Base-by-base conservation (phyloP, 768 basidiomycete species). In the Mycena belliarum region DNA sequence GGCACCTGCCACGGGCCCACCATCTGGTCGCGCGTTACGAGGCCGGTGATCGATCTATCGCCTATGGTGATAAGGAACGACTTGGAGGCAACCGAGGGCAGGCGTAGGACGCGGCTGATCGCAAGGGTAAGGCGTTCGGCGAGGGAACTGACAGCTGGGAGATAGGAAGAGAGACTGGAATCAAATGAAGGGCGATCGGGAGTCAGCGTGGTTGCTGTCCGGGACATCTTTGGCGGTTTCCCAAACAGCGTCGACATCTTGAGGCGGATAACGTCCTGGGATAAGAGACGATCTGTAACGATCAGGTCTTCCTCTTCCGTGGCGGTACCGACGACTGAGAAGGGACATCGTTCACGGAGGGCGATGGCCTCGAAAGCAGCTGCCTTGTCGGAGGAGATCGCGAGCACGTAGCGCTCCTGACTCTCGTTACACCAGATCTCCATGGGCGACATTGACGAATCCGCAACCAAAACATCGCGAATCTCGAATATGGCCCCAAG, bases 351-450 rank as follows among this genome's bases (percentile, higher is more conserved):
- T 70, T 99, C 97, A 64, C 97, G 82, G 68, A 81, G 80, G 3
- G 93, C 93, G 42, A 98, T 87, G 14, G 65, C 74, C 65, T 86
- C 85, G 72, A 99, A 98, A 6, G 75, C 71, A 2, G 74, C 71
- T 21, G 86, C 76, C 55, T 81, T 82, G 52, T 82, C 79, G 2
- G 85, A 83, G 0, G 84, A 83, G 58, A 99, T 82, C 10, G 97
- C 97, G 28, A 98, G 81, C 26, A 98, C 97, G 69, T 98, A 99
- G 37, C 97, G 87, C 68, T 98, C 97, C 76, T 98, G 97, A 63
- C 88, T 90, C 74, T 99, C 97, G 73, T 99, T 99, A 70, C 97
- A 98, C 97, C 97, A 99, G 48, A 98, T 98, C 75, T 98, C 96
- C 96, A 99, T 98, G 0, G 97, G 97, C 5, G 93, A 95, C 92